Conservation (phyloP, 176 grass and related monocot species). For the Tillandsia fasciculata region DNA sequence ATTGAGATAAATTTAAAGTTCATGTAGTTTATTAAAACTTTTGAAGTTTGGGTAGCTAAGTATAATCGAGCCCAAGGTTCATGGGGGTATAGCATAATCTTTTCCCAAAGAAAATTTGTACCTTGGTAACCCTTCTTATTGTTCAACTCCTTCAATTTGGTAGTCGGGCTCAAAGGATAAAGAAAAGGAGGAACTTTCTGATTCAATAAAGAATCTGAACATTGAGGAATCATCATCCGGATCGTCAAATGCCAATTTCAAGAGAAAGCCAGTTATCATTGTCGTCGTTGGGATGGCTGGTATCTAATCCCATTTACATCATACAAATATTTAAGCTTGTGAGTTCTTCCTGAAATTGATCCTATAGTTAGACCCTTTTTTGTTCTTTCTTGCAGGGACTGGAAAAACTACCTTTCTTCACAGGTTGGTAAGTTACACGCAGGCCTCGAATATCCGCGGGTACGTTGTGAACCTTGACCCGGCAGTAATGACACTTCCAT, state of each 20-base stretch:
- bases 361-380: neutral
- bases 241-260: conserved; percentile 36
- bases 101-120: neutral
- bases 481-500: conserved; percentile 77
- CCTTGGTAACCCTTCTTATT: neutral
- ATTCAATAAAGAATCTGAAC: conserved; percentile 61
- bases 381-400: conserved; percentile 39
- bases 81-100: no score
- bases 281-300: conserved; percentile 90
- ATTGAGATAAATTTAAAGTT: no score
- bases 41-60: no score
- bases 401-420: conserved; percentile 92
- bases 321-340: neutral
- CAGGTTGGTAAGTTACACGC: conserved; percentile 59
- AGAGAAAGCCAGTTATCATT: conserved; percentile 87
- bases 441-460: conserved; percentile 49
- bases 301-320: conserved; percentile 11
- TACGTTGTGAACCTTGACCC: conserved; percentile 93
- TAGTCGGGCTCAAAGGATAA: conserved; percentile 26
- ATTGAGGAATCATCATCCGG: conserved; percentile 28
- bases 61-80: no score
- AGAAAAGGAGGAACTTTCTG: conserved; percentile 52
- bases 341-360: neutral
- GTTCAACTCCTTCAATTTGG: neutral
- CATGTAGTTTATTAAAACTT: no score